Evolutionary conservation across 805 yeast genomes (phyloP), one percentile per base, ranked within the genome.

Genomic region (Monosporozyma aerobia): DNA sequence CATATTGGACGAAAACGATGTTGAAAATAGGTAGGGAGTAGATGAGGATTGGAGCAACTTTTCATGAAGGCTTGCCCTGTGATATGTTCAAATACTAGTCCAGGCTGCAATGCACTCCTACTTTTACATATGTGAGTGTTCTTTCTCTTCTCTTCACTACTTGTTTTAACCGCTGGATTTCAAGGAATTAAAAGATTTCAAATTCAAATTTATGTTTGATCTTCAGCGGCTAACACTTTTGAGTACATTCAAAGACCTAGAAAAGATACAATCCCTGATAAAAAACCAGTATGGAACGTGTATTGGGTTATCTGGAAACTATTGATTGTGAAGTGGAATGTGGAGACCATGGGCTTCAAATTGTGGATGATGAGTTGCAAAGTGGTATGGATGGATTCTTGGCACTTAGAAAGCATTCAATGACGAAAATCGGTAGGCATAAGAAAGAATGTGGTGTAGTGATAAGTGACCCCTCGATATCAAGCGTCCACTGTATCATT

Each of bases 381-480:
- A 23, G 23, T 56, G 49, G 16, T 4, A 43, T 22, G 16, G 29
- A 23, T 5, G 45, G 29, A 23, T 46, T 46, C 19, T 54, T 63
- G 9, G 58, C 53, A 9, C 57, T 71, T 1, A 39, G 53, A 7
- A 70, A 66, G 51, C 73, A 72, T 54, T 57, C 67, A 23, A 56
- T 71, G 3, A 41, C 77, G 3, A 71, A 71, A 40, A 59, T 79
- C 33, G 85, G 85, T 1, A 68, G 85, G 40, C 63, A 65, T 25
- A 53, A 51, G 1, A 54, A 58, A 5, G 70, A 68, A 29, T 63
- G 68, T 52, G 62, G 72, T 6, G 44, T 77, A 6, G 55, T 69
- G 3, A 44, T 76, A 2, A 51, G 61, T 3, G 70, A 75, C 54
- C 68, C 71, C 0, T 67, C 72, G 2, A 64, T 80, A 2, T 79